Evolutionary conservation across 768 basidiomycete genomes (phyloP).

Genomic region (Boletus rubropictus): DNA sequence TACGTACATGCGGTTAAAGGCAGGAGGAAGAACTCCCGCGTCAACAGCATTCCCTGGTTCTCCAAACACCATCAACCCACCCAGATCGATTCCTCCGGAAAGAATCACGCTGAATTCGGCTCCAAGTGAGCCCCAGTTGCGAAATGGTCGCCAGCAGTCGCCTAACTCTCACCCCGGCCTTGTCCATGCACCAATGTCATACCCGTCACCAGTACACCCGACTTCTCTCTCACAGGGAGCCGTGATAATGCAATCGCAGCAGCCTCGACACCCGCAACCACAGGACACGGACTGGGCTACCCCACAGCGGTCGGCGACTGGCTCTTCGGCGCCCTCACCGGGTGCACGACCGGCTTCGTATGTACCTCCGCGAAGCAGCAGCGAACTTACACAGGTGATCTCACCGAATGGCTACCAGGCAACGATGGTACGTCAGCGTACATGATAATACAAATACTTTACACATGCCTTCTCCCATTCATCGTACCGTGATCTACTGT

Average conservation of each 20-base stretch:
- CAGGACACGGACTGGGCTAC: constrained; percentile 43
- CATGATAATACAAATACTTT: constrained; percentile 29
- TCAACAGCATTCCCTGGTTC: constrained; percentile 26
- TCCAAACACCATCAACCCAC: constrained; percentile 18
- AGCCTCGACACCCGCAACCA: constrained; percentile 33
- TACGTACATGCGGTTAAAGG: constrained; percentile 75
- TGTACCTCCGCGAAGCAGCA: constrained; percentile 40
- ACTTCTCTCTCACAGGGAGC: constrained; percentile 41
- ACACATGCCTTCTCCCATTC: constrained; percentile 9
- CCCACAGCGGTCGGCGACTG: constrained; percentile 36
- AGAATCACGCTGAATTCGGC: constrained; percentile 39
- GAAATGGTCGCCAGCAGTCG: constrained; percentile 38
- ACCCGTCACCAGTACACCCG: constrained; percentile 41
- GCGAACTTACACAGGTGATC: constrained; percentile 37
- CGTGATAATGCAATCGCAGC: constrained; percentile 40
- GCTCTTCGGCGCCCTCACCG: constrained; percentile 29
- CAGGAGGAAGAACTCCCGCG: constrained; percentile 45
- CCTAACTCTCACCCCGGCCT: constrained; percentile 36
- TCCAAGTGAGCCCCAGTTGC: constrained; percentile 34
- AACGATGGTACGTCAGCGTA: constrained; percentile 46
- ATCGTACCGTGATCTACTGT: constrained; percentile 21
- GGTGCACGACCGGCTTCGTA: constrained; percentile 50
- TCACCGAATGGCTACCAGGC: constrained; percentile 42
- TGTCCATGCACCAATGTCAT: constrained; percentile 41
- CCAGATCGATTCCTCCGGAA: constrained; percentile 36